These are phyloP conservation scores for Phtheirospermum japonicum DNA, from an alignment of 257 asterid species.

Conservation along the genomic window DNA sequence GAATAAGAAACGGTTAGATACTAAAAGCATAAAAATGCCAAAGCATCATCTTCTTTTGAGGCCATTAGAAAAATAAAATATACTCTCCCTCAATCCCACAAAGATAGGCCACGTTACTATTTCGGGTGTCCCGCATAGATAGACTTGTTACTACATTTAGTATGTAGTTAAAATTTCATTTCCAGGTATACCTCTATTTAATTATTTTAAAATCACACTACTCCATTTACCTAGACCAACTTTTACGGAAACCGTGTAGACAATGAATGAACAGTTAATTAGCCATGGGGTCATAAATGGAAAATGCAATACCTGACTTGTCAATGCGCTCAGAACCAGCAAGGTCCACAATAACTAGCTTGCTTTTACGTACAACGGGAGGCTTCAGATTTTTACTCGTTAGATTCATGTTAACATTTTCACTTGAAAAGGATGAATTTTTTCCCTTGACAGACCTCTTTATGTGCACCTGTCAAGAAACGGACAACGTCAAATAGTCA, in stretches of 20 bases:
- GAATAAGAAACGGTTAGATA: constrained; percentile 5
- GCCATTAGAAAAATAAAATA: neutral
- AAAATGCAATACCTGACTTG: constrained; percentile 66
- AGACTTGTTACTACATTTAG: neutral
- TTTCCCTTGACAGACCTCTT: constrained; percentile 72
- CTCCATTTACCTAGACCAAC: too few relatives aligned
- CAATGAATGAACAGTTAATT: neutral
- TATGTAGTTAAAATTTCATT: too few relatives aligned
- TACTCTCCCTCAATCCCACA: neutral
- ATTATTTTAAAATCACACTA: too few relatives aligned
- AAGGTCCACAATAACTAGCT: constrained; percentile 82
- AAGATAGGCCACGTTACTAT: too few relatives aligned
- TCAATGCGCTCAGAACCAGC: constrained; percentile 94
- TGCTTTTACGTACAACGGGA: constrained; percentile 70
- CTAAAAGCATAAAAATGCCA: constrained; percentile 19
- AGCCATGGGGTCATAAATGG: constrained; percentile 12
- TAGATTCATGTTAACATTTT: constrained; percentile 50
- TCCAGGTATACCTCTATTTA: too few relatives aligned
- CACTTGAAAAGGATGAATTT: constrained; percentile 47
- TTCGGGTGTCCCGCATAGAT: neutral
- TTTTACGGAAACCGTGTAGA: constrained; percentile 1
- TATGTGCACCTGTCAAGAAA: constrained; percentile 49
- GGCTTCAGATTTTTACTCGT: constrained; percentile 56
- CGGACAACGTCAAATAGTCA: constrained; percentile 16
- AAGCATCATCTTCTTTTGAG: neutral